Conservation (phyloP, 192 early-diverging fungal species). For the Lunasporangiospora selenospora region DNA sequence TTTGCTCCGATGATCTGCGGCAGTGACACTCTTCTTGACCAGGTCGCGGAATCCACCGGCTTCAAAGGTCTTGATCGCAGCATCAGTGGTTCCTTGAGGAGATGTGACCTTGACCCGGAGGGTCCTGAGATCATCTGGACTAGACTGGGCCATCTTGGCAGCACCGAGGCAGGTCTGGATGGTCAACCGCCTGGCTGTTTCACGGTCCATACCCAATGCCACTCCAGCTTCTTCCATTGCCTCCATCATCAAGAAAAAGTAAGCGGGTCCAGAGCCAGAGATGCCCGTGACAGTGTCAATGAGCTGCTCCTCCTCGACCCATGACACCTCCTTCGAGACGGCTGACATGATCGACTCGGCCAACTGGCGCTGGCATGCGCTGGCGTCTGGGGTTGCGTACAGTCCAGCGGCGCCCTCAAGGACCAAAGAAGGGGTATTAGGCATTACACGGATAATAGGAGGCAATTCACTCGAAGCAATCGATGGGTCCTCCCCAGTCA, state of each 20-base stretch:
- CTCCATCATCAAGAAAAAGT: conserved; percentile 95
- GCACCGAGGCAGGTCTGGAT: conserved; percentile 94
- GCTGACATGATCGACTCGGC: conserved; percentile 74
- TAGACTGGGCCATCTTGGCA: conserved; percentile 80
- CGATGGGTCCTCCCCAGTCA: conserved; percentile 41
- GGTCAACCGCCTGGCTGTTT: conserved; percentile 80
- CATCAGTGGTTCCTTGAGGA: conserved; percentile 94
- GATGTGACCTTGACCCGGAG: conserved; percentile 90
- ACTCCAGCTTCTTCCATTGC: conserved; percentile 84
- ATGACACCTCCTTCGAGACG: conserved; percentile 82
- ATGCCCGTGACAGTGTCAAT: conserved; percentile 90
- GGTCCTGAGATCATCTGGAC: conserved; percentile 71
- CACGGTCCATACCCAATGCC: conserved; percentile 73
- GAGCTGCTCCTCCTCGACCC: conserved; percentile 77
- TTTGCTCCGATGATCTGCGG: conserved; percentile 71
- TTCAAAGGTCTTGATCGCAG: conserved; percentile 83
- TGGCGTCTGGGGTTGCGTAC: conserved; percentile 71
- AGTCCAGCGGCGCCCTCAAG: conserved; percentile 88
- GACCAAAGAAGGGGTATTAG: conserved; percentile 94
- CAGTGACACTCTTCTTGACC: conserved; percentile 63
- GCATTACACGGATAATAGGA: conserved; percentile 82
- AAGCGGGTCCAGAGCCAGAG: conserved; percentile 95
- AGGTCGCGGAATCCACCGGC: conserved; percentile 59
- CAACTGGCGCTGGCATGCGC: conserved; percentile 62
- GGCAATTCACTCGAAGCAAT: conserved; percentile 51